Evolutionary conservation across 768 basidiomycete species (phyloP).

Genomic region (button mushroom (Agaricus bisporus)): DNA sequence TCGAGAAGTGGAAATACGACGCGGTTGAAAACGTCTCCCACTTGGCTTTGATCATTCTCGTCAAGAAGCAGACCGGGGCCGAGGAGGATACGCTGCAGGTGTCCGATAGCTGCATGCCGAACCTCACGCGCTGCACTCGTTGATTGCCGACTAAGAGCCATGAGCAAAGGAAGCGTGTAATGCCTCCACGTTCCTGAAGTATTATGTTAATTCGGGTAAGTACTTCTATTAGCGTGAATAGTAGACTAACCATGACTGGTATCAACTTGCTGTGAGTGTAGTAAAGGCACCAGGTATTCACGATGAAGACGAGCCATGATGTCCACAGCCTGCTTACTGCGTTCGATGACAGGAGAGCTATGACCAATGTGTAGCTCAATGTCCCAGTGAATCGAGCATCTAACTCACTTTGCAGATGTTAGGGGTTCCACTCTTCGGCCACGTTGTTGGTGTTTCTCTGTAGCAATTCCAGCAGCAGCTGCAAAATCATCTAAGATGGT

Average conservation of each 20-base stretch:
- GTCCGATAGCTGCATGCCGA: constrained; percentile 71
- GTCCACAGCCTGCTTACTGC: constrained; percentile 82
- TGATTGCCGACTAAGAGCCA: constrained; percentile 73
- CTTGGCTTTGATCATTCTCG: constrained; percentile 50
- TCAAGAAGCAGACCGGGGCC: constrained; percentile 65
- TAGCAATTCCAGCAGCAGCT: constrained; percentile 53
- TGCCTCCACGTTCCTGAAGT: constrained; percentile 62
- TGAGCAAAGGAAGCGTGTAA: constrained; percentile 68
- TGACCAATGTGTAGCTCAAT: constrained; percentile 7
- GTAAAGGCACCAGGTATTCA: constrained; percentile 53
- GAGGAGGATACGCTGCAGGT: constrained; percentile 80
- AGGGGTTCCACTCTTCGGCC: constrained; percentile 45
- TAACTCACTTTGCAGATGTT: constrained; percentile 44
- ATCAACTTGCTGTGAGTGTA: constrained; percentile 39
- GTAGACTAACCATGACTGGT: constrained; percentile 33
- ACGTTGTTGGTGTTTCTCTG: constrained; percentile 51
- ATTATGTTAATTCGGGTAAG: background rate
- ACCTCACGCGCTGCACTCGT: constrained; percentile 80
- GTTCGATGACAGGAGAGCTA: constrained; percentile 72
- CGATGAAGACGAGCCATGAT: constrained; percentile 63
- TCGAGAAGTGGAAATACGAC: constrained; percentile 90
- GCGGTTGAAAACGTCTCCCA: constrained; percentile 82
- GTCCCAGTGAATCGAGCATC: background rate
- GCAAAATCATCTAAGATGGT: constrained; percentile 86
- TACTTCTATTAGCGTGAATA: background rate